Conservation (phyloP, 352 stramenopile species). For the Pythium periplocum region DNA sequence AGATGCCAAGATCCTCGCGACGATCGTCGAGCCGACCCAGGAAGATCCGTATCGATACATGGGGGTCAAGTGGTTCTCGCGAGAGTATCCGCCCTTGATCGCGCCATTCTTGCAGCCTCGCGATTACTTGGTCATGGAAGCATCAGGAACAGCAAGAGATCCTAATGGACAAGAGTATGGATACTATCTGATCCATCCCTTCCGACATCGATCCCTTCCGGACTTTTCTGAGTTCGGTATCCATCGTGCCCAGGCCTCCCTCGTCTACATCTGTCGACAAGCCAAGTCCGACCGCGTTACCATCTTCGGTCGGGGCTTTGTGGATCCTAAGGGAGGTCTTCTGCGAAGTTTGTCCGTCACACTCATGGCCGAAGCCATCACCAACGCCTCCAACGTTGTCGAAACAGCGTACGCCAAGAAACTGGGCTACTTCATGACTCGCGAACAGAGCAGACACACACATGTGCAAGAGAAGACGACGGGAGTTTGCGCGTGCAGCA, state of each 20-base stretch:
- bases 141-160: slow-evolving; percentile 31
- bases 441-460: too few relatives aligned
- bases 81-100: slow-evolving; percentile 2
- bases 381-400: slow-evolving; percentile 26
- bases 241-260: slow-evolving; percentile 28
- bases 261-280: slow-evolving; percentile 36
- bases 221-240: slow-evolving; percentile 21
- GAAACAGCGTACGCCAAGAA: slow-evolving; percentile 66
- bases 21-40: slow-evolving; percentile 17
- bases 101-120: slow-evolving; percentile 2
- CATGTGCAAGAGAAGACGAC: too few relatives aligned
- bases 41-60: slow-evolving; percentile 39
- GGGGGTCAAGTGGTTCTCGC: slow-evolving; percentile 38
- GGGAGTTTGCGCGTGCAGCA: neutral
- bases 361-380: slow-evolving; percentile 30
- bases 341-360: slow-evolving; percentile 23
- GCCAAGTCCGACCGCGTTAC: slow-evolving; percentile 23
- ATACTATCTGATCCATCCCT: slow-evolving; percentile 57
- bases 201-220: slow-evolving; percentile 27
- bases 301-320: slow-evolving; percentile 43
- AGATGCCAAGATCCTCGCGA: slow-evolving; percentile 22
- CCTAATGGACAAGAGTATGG: slow-evolving; percentile 17
- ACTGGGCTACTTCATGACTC: slow-evolving; percentile 44
- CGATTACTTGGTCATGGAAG: slow-evolving; percentile 44
- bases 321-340: slow-evolving; percentile 28